phyloP scores from a whole-genome alignment of 1,139 yeast genomes.

The Trichomonascaceae sp. region DNA sequence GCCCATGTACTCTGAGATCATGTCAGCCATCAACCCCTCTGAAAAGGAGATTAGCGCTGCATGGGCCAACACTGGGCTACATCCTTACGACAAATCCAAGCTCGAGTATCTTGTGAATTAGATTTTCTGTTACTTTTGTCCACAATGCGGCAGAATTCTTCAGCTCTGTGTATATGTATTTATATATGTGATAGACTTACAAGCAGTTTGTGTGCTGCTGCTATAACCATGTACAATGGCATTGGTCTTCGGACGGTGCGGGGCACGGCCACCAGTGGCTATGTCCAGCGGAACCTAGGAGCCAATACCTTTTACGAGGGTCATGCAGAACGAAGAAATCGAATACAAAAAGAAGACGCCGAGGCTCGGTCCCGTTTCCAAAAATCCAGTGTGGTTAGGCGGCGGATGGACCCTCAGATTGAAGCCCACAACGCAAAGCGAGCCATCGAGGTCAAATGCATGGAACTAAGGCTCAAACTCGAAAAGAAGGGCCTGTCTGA shows the following conservation, averaged over 20 bases:
- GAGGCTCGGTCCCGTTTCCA: conserved; percentile 12
- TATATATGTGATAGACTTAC: too few relatives aligned
- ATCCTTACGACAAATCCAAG: neutral
- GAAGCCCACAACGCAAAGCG: conserved; percentile 36
- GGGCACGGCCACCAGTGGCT: conserved; percentile 66
- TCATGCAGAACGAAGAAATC: conserved; percentile 26
- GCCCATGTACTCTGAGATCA: neutral
- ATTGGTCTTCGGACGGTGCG: conserved; percentile 51
- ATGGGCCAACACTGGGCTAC: neutral
- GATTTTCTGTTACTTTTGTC: too few relatives aligned
- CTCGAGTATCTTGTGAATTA: too few relatives aligned
- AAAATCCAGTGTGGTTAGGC: conserved; percentile 12
- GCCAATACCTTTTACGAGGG: conserved; percentile 21
- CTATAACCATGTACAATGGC: conserved; percentile 49
- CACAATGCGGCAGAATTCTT: too few relatives aligned
- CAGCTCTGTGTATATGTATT: too few relatives aligned
- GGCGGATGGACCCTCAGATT: conserved; percentile 28
- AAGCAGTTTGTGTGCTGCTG: too few relatives aligned
- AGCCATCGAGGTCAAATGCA: conserved; percentile 38
- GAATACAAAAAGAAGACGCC: conserved; percentile 11
- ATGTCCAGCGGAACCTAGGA: conserved; percentile 40
- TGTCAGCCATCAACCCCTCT: neutral
- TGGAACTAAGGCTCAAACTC: conserved; percentile 40
- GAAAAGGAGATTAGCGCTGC: neutral
- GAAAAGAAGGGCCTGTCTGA: conserved; percentile 34